These are phyloP conservation scores for Lichina pygmaea DNA, from an alignment of 495 filamentous ascomycete genomes.

Conservation along the genomic window DNA sequence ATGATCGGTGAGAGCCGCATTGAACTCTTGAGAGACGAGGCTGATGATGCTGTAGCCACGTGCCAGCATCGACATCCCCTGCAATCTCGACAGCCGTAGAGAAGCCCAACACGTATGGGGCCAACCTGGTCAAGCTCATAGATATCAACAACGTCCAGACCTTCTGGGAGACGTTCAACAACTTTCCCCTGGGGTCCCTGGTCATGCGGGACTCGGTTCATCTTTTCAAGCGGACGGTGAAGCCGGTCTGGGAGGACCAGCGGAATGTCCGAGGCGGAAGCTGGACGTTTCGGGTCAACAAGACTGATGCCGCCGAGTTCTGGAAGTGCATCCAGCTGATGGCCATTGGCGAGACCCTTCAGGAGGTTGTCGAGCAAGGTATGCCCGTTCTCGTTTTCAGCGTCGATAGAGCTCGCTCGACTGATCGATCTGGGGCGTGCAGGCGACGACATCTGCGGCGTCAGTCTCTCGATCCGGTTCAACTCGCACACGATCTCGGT, in stretches of 20 bases:
- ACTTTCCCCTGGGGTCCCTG: slow-evolving; percentile 51
- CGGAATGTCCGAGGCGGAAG: slow-evolving; percentile 56
- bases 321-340: slow-evolving; percentile 59
- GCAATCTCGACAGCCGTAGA: not conserved
- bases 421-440: not conserved
- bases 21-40: not conserved
- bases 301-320: slow-evolving; percentile 40
- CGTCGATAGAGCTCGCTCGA: not conserved
- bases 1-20: slow-evolving; percentile 19
- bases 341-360: slow-evolving; percentile 63
- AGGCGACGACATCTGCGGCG: slow-evolving; percentile 62
- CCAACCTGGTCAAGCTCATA: slow-evolving; percentile 37
- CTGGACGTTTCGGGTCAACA: slow-evolving; percentile 71
- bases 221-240: slow-evolving; percentile 66
- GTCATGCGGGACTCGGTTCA: slow-evolving; percentile 62
- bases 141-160: slow-evolving; percentile 47
- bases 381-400: slow-evolving; percentile 6
- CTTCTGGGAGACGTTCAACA: slow-evolving; percentile 80
- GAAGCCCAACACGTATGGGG: slow-evolving; percentile 20
- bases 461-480: slow-evolving; percentile 45
- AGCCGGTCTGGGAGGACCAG: slow-evolving; percentile 75
- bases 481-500: slow-evolving; percentile 56
- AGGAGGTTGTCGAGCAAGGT: slow-evolving; percentile 47
- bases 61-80: slow-evolving; percentile 6
- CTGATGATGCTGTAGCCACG: not conserved